Conservation (phyloP, 2,329 filamentous ascomycete genomes). For the Epichloe coenophiala region DNA sequence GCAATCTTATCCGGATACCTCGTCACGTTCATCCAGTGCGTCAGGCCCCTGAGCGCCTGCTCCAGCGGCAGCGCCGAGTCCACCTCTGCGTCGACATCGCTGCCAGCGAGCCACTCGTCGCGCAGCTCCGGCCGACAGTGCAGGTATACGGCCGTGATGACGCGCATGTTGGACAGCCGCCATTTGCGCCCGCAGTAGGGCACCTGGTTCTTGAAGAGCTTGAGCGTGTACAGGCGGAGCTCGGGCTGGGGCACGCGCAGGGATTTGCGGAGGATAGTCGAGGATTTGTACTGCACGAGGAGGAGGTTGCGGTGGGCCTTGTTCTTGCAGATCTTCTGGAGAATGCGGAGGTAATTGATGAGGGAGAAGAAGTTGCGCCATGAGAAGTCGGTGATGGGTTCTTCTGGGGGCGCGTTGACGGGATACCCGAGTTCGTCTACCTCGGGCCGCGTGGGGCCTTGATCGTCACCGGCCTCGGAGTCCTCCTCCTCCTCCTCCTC, state of each 20-base stretch:
- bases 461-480: conserved; percentile 18
- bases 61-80: conserved; percentile 87
- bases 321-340: conserved; percentile 94
- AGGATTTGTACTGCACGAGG: conserved; percentile 90
- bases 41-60: conserved; percentile 76
- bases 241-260: conserved; percentile 81
- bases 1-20: conserved; percentile 70
- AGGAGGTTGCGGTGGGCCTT: conserved; percentile 91
- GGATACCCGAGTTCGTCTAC: conserved; percentile 86
- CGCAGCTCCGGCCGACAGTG: conserved; percentile 84
- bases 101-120: conserved; percentile 88
- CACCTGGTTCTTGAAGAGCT: conserved; percentile 97
- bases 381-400: conserved; percentile 79
- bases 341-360: conserved; percentile 88
- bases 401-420: conserved; percentile 51
- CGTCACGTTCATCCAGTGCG: conserved; percentile 87
- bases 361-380: conserved; percentile 90
- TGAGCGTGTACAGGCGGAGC: conserved; percentile 85
- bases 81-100: conserved; percentile 84
- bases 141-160: conserved; percentile 93
- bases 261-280: conserved; percentile 79
- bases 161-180: conserved; percentile 95
- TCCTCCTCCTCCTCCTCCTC: conserved; percentile 15
- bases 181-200: conserved; percentile 97
- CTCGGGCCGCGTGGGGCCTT: conserved; percentile 33